These are phyloP conservation scores for Annulohypoxylon maeteangense DNA, from an alignment of 495 filamentous ascomycete genomes.

Conservation along the genomic window DNA sequence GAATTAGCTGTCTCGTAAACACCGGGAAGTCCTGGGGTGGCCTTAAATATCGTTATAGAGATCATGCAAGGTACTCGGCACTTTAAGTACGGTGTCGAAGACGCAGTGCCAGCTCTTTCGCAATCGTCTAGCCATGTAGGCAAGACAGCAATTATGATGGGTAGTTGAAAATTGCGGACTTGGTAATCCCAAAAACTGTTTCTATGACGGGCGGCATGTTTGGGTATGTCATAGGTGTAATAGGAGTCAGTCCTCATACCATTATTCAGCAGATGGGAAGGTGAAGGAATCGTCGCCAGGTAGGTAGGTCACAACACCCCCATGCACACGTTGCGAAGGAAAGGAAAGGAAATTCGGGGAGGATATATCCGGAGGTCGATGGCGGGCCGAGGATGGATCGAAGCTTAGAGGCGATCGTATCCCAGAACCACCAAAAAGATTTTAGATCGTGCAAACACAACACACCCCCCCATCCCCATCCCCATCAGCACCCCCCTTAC, in stretches of 20 bases:
- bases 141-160: constrained; percentile 6
- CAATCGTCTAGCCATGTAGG: constrained; percentile 17
- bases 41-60: background rate
- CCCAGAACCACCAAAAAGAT: constrained; percentile 27
- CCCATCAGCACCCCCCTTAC: background rate
- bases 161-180: constrained; percentile 14
- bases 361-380: constrained; percentile 43
- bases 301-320: constrained; percentile 12
- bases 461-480: background rate
- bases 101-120: constrained; percentile 9
- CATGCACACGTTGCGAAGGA: background rate
- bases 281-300: constrained; percentile 14
- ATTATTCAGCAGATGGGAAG: constrained; percentile 22
- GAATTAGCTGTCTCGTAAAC: background rate
- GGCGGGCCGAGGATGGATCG: constrained; percentile 36
- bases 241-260: constrained; percentile 3
- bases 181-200: constrained; percentile 7
- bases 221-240: constrained; percentile 22
- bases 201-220: constrained; percentile 14
- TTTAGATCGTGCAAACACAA: constrained; percentile 43
- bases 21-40: background rate
- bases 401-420: constrained; percentile 7
- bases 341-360: constrained; percentile 21
- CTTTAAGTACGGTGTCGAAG: constrained; percentile 4
- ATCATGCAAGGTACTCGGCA: background rate